Conservation (phyloP, 106 monocot species). For the Cymbidium sinense region DNA sequence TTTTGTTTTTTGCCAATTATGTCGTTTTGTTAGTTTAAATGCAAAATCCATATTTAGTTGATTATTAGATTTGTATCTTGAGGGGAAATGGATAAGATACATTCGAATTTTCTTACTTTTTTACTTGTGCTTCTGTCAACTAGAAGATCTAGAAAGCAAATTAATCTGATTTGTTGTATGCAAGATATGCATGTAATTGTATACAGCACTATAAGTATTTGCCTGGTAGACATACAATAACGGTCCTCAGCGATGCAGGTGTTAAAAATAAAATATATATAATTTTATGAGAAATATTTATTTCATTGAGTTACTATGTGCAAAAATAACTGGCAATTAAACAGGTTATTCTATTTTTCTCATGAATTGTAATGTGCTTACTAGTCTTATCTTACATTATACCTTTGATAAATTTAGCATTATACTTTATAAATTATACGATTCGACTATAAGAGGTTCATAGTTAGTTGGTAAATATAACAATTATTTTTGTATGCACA, state of each 20-base stretch:
- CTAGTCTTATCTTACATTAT: too few species aligned
- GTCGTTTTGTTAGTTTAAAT: background rate
- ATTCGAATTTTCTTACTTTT: background rate
- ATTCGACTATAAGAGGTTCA: too few species aligned
- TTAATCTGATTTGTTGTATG: background rate
- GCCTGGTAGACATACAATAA: too few species aligned
- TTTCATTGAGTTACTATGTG: background rate
- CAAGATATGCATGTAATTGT: background rate
- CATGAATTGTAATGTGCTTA: too few species aligned
- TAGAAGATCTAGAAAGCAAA: background rate
- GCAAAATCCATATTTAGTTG: background rate
- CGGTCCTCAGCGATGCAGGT: background rate
- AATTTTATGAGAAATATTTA: background rate
- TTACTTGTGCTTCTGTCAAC: background rate
- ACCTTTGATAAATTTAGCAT: too few species aligned
- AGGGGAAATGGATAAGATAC: background rate
- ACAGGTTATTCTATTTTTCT: too few species aligned
- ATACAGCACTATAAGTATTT: background rate
- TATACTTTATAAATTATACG: too few species aligned
- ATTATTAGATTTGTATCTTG: background rate
- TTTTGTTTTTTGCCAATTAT: too few species aligned
- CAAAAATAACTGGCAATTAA: background rate
- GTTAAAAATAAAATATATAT: background rate
- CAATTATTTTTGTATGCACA: too few species aligned
- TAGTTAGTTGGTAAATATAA: too few species aligned